phyloP scores from a whole-genome alignment of 2,329 filamentous ascomycete genomes.

The Pseudomassariella vexata region DNA sequence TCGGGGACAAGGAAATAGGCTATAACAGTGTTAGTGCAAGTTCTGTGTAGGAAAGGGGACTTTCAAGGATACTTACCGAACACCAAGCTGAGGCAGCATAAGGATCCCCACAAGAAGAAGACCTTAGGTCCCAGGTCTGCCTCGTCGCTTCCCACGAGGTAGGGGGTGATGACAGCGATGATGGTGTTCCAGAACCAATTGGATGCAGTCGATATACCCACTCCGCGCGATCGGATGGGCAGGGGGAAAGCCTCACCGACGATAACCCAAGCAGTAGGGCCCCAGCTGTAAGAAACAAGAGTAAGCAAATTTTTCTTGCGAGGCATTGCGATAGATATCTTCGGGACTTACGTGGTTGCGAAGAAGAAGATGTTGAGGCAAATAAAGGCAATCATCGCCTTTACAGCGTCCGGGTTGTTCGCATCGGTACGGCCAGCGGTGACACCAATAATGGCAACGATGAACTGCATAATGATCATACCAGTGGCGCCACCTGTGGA shows the following conservation, averaged over 20 bases:
- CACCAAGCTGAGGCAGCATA: constrained; percentile 53
- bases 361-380: constrained; percentile 93
- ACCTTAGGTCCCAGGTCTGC: constrained; percentile 64
- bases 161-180: constrained; percentile 63
- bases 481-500: constrained; percentile 72
- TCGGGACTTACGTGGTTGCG: too few species aligned
- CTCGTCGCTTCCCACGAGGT: constrained; percentile 55
- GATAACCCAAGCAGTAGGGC: constrained; percentile 69
- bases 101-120: constrained; percentile 71
- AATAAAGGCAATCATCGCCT: constrained; percentile 79
- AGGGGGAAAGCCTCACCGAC: constrained; percentile 90
- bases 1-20: too few species aligned
- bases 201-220: constrained; percentile 78
- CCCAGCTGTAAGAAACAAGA: too few species aligned
- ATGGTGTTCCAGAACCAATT: constrained; percentile 91
- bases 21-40: too few species aligned
- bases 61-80: constrained; percentile 46
- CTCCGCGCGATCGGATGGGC: constrained; percentile 81
- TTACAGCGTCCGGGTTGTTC: constrained; percentile 51
- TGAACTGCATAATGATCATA: constrained; percentile 83
- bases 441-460: constrained; percentile 69
- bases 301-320: background rate
- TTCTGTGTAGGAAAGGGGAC: too few species aligned
- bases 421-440: constrained; percentile 33
- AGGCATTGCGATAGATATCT: too few species aligned